Evolutionary conservation across 768 basidiomycete genomes (phyloP).

Genomic region (Leccinum truebloodii): DNA sequence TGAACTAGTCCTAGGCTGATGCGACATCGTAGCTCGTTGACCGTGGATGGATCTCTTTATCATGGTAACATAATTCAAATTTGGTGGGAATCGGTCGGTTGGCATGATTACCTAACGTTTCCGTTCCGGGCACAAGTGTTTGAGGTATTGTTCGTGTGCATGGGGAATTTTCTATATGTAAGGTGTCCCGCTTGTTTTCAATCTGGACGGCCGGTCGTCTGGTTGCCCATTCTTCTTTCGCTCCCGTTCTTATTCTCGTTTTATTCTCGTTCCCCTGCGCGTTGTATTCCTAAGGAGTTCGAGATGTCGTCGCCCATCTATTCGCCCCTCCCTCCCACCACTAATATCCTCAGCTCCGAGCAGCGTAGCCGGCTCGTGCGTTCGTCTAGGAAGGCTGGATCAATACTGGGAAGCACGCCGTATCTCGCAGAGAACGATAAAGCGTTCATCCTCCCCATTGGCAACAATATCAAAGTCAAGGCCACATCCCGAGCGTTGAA

Average conservation of each 20-base stretch:
- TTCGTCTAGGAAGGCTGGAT: constrained; percentile 38
- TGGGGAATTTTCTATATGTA: not conserved
- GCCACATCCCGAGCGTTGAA: constrained; percentile 23
- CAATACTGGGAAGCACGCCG: constrained; percentile 39
- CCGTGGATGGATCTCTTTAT: not conserved
- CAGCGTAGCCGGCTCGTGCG: constrained; percentile 39
- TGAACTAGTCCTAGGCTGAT: not conserved
- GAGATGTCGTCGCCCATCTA: constrained; percentile 24
- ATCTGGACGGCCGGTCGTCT: not conserved
- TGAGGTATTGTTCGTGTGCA: constrained; percentile 4
- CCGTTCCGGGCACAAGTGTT: constrained; percentile 19
- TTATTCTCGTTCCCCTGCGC: not conserved
- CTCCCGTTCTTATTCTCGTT: not conserved
- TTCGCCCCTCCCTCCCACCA: constrained; percentile 36
- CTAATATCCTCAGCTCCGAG: constrained; percentile 31
- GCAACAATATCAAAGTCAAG: not conserved
- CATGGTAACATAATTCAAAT: not conserved
- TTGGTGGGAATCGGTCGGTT: constrained; percentile 6
- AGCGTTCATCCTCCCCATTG: constrained; percentile 26
- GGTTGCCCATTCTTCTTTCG: not conserved
- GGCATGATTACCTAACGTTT: constrained; percentile 13
- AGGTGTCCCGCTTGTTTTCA: constrained; percentile 9
- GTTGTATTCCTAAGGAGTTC: constrained; percentile 8
- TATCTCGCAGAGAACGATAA: constrained; percentile 32
- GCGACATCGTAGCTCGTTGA: not conserved